A percentile compares a stretch with the other conserved stretches of the same genome.
Evolutionary conservation across 176 grass and related monocot genomes (phyloP).

Genomic region (Hyparrhenia diplandra): DNA sequence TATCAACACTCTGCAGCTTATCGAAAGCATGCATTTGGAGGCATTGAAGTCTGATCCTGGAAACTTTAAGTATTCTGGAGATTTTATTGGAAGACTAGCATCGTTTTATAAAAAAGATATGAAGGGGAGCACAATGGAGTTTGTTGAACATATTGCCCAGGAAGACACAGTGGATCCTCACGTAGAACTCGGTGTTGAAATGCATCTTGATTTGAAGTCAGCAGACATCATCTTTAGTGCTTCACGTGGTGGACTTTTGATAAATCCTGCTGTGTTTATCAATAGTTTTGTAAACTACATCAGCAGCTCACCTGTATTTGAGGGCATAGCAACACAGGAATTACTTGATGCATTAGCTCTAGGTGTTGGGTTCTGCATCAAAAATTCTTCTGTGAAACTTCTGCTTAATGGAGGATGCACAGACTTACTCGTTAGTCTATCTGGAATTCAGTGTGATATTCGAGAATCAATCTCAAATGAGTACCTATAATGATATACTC

Average conservation of each 20-base stretch:
- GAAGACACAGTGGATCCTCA: constrained; percentile 10
- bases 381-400: constrained; percentile 51
- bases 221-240: constrained; percentile 46
- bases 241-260: constrained; percentile 37
- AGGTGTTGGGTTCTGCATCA: constrained; percentile 57
- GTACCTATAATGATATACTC: constrained; percentile 15
- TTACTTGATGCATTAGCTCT: constrained; percentile 35
- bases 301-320: constrained; percentile 28
- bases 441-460: constrained; percentile 56
- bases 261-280: constrained; percentile 17
- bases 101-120: constrained; percentile 36
- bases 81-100: constrained; percentile 50
- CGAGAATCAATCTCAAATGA: constrained; percentile 32
- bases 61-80: constrained; percentile 50
- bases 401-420: constrained; percentile 39
- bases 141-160: constrained; percentile 26
- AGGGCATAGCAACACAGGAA: constrained; percentile 21
- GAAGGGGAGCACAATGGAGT: constrained; percentile 20
- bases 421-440: constrained; percentile 43
- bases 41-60: constrained; percentile 29
- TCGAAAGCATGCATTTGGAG: constrained; percentile 36
- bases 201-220: constrained; percentile 57
- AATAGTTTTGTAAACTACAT: constrained; percentile 33
- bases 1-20: constrained; percentile 43
- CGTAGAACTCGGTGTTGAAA: constrained; percentile 39